Conservation (phyloP, 345 rosid species). For the Camelina sativa region DNA sequence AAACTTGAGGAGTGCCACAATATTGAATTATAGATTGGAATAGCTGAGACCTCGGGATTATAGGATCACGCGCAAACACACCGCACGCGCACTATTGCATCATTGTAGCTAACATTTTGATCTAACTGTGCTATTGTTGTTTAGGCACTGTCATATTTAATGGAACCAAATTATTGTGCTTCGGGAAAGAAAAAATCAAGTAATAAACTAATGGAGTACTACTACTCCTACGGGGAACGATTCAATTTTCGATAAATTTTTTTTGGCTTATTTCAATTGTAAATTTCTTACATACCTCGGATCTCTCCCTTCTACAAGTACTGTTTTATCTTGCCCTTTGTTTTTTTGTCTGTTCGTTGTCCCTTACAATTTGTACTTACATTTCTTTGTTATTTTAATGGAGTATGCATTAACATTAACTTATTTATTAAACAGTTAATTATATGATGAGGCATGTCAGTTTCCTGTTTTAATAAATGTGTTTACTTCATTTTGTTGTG, state of each 20-base stretch:
- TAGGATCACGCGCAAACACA: conserved; percentile 40
- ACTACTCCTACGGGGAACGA: background rate
- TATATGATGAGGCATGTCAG: conserved; percentile 30
- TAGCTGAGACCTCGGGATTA: conserved; percentile 41
- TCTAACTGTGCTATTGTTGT: conserved; percentile 20
- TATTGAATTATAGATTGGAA: background rate
- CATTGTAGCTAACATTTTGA: conserved; percentile 34
- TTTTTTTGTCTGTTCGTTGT: conserved; percentile 29
- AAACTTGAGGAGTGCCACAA: background rate
- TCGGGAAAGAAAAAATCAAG: conserved; percentile 33
- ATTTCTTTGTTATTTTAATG: background rate
- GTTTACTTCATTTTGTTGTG: background rate
- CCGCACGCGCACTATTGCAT: conserved; percentile 61
- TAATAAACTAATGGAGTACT: background rate
- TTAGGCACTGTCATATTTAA: conserved; percentile 33
- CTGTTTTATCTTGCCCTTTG: background rate
- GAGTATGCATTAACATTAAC: background rate
- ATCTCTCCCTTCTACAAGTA: conserved; percentile 33
- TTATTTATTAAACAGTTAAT: background rate
- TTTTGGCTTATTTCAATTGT: background rate
- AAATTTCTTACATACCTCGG: conserved; percentile 32
- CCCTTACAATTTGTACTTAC: background rate
- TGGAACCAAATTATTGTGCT: conserved; percentile 35
- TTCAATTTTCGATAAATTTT: conserved; percentile 13
- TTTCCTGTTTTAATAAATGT: background rate